A percentile compares a stretch with the other conserved stretches of the same genome.
Evolutionary conservation across 139 green algal genomes (phyloP).

Genomic region (Chlamydomonas sp.): DNA sequence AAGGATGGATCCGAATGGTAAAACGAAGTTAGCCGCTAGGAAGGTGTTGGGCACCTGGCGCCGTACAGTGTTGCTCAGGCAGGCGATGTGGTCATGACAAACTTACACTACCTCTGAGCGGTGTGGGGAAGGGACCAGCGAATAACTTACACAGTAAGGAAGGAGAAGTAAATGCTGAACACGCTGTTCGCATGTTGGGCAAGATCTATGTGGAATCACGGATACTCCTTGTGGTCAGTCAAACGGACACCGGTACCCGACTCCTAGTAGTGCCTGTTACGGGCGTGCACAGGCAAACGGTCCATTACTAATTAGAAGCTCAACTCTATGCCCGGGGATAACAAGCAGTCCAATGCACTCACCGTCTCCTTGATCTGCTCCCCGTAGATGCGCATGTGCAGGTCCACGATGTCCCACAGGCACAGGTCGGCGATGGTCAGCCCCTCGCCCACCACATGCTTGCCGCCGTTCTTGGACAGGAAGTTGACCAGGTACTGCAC

Average conservation of each 20-base stretch:
- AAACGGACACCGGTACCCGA: too few species aligned
- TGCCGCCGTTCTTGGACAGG: constrained; percentile 17
- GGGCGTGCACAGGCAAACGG: not conserved
- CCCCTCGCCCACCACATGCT: constrained; percentile 34
- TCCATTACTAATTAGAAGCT: too few species aligned
- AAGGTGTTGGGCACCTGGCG: not conserved
- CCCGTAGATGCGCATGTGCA: constrained; percentile 60
- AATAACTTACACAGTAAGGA: too few species aligned
- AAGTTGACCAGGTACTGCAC: not conserved
- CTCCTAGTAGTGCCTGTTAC: too few species aligned
- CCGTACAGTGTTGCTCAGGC: not conserved
- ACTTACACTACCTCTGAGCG: too few species aligned
- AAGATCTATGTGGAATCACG: too few species aligned
- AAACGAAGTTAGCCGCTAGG: not conserved
- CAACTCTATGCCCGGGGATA: too few species aligned
- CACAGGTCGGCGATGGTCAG: constrained; percentile 53
- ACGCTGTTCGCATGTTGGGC: too few species aligned
- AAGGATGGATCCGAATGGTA: not conserved
- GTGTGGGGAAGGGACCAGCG: too few species aligned
- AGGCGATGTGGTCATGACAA: too few species aligned
- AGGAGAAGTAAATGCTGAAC: too few species aligned
- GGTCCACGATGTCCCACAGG: constrained; percentile 62
- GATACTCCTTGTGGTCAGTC: too few species aligned
- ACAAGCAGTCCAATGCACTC: not conserved
- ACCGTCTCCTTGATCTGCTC: constrained; percentile 49